Conservation (phyloP, 2,329 filamentous ascomycete species). For the Conoideocrella luteorostrata region DNA sequence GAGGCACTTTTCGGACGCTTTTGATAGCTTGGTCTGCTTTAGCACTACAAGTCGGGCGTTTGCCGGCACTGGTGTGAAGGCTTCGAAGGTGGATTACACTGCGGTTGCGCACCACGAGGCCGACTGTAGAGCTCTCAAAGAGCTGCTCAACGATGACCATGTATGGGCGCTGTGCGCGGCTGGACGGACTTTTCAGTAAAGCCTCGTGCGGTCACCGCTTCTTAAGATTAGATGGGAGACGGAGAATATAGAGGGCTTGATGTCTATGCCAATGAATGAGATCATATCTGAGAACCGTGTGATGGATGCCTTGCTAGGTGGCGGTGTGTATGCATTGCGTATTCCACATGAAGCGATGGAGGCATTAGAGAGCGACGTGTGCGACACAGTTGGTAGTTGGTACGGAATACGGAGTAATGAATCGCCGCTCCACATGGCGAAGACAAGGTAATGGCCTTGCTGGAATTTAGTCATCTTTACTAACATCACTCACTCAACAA, state of each 20-base stretch:
- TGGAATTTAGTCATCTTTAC: too few relatives aligned
- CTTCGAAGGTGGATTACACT: not conserved
- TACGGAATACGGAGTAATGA: too few relatives aligned
- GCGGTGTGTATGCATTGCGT: too few relatives aligned
- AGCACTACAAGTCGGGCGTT: not conserved
- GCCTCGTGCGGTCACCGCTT: not conserved
- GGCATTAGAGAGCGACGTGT: too few relatives aligned
- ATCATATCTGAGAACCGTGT: too few relatives aligned
- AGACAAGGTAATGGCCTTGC: too few relatives aligned
- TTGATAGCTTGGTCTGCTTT: not conserved
- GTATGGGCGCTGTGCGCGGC: not conserved
- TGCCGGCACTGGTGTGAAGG: not conserved
- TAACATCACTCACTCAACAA: too few relatives aligned
- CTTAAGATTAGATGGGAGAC: not conserved
- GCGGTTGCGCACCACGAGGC: not conserved
- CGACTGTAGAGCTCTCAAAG: not conserved
- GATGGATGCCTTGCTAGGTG: too few relatives aligned
- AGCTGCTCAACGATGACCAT: not conserved
- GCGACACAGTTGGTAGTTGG: too few relatives aligned
- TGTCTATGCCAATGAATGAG: not conserved
- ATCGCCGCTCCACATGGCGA: too few relatives aligned
- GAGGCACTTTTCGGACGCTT: not conserved
- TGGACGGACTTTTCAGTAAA: not conserved
- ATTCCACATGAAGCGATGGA: too few relatives aligned
- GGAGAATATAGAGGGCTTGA: not conserved